A percentile compares a stretch with the other conserved stretches of the same genome.
Evolutionary conservation across 805 yeast genomes (phyloP).

Genomic region (Metschnikowia baotianmanensis): DNA sequence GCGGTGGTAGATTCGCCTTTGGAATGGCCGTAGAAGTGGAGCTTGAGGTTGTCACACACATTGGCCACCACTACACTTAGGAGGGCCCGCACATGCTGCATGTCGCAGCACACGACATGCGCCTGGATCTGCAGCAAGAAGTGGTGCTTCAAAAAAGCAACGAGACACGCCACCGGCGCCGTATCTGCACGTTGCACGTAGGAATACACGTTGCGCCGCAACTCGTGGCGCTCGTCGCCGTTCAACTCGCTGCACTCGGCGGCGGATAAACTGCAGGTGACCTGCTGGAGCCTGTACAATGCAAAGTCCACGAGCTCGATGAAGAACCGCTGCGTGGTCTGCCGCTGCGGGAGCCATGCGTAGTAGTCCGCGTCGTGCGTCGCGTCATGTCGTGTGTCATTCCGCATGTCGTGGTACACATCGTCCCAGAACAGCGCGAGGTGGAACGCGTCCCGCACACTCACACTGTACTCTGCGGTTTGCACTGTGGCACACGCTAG

Average conservation of each 20-base stretch:
- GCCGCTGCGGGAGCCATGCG: conserved; percentile 12
- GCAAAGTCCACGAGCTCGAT: conserved; percentile 12
- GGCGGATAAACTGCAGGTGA: conserved; percentile 9
- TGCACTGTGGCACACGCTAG: conserved; percentile 2
- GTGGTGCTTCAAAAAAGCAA: conserved; percentile 2
- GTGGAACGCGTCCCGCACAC: conserved; percentile 11
- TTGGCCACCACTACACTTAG: conserved; percentile 6
- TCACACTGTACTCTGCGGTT: neutral
- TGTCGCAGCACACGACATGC: conserved; percentile 2
- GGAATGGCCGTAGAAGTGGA: conserved; percentile 13
- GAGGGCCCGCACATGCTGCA: conserved; percentile 8
- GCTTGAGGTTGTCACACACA: conserved; percentile 13
- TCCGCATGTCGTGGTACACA: conserved; percentile 16
- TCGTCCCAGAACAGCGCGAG: conserved; percentile 15
- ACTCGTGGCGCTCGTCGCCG: conserved; percentile 14
- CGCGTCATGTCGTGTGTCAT: no score
- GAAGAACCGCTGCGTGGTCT: conserved; percentile 8
- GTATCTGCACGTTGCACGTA: conserved; percentile 9
- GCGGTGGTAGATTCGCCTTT: conserved; percentile 6
- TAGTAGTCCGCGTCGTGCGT: conserved; percentile 1
- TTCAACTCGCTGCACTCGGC: conserved; percentile 2
- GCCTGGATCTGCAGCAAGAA: conserved; percentile 4
- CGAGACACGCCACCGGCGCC: conserved; percentile 8
- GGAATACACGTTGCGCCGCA: conserved; percentile 4
- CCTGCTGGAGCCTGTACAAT: conserved; percentile 11